Evolutionary conservation across 2,329 filamentous ascomycete species (phyloP).

Genomic region (Bipolaris victoriae): DNA sequence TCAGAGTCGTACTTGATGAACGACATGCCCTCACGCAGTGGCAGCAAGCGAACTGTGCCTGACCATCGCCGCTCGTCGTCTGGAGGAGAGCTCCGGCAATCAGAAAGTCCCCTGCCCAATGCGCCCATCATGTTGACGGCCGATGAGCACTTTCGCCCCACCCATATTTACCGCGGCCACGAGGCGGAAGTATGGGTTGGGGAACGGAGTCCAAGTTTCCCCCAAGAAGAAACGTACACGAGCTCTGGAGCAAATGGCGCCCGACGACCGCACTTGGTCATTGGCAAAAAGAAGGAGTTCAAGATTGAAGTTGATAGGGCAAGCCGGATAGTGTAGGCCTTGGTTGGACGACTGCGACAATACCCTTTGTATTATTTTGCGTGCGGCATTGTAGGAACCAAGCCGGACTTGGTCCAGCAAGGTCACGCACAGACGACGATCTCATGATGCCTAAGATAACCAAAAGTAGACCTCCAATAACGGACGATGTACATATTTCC

Average conservation of each 20-base stretch:
- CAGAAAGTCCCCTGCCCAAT: slow-evolving; percentile 3
- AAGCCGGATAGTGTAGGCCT: slow-evolving; percentile 16
- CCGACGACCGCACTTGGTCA: slow-evolving; percentile 31
- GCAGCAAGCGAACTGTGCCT: slow-evolving; percentile 11
- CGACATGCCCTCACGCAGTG: slow-evolving; percentile 7
- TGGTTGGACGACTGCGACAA: slow-evolving; percentile 4
- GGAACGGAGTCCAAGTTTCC: slow-evolving; percentile 21
- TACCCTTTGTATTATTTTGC: slow-evolving; percentile 8
- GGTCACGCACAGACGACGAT: neutral
- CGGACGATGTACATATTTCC: neutral
- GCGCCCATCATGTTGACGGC: slow-evolving; percentile 19
- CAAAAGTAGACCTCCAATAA: neutral
- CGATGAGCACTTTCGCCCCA: slow-evolving; percentile 33
- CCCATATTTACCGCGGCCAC: slow-evolving; percentile 24
- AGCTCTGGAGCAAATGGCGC: neutral
- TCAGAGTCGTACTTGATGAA: slow-evolving; percentile 27
- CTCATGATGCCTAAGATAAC: neutral
- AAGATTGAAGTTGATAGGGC: slow-evolving; percentile 36
- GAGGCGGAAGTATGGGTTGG: slow-evolving; percentile 35
- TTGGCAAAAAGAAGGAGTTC: slow-evolving; percentile 41
- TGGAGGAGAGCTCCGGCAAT: neutral
- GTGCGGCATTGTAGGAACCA: neutral
- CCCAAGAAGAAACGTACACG: slow-evolving; percentile 22
- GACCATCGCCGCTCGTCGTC: neutral
- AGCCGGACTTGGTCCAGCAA: neutral